Evolutionary conservation across 805 yeast genomes (phyloP).

Genomic region (Komagataella populi): DNA sequence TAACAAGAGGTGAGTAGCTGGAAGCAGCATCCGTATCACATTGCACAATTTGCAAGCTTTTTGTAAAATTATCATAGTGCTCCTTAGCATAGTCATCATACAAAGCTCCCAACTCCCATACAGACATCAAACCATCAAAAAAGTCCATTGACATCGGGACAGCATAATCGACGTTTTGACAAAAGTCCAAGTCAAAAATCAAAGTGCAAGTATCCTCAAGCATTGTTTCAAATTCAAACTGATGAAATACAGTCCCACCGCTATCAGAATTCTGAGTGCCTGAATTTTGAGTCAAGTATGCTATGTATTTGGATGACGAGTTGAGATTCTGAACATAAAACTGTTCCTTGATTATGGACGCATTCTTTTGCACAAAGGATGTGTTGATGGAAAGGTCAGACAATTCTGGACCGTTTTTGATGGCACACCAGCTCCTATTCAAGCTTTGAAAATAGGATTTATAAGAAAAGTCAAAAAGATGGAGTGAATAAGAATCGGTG

Average conservation of each 20-base stretch:
- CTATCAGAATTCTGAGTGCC: slow-evolving; percentile 13
- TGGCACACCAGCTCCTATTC: slow-evolving; percentile 59
- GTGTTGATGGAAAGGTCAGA: slow-evolving; percentile 13
- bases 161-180: slow-evolving; percentile 73
- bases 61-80: slow-evolving; percentile 52
- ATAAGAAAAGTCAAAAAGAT: slow-evolving; percentile 1
- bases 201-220: slow-evolving; percentile 49
- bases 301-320: slow-evolving; percentile 46
- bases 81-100: slow-evolving; percentile 55
- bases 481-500: slow-evolving; percentile 16
- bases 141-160: slow-evolving; percentile 41
- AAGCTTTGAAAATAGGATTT: slow-evolving; percentile 21
- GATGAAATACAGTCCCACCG: slow-evolving; percentile 55
- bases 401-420: slow-evolving; percentile 33
- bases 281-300: slow-evolving; percentile 43
- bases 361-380: slow-evolving; percentile 26
- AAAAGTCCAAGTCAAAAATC: slow-evolving; percentile 63
- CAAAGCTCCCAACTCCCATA: slow-evolving; percentile 21
- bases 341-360: slow-evolving; percentile 41
- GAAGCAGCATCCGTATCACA: slow-evolving; percentile 62
- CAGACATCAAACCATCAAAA: slow-evolving; percentile 15
- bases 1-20: slow-evolving; percentile 56
- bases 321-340: slow-evolving; percentile 51
- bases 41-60: slow-evolving; percentile 61
- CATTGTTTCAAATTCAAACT: slow-evolving; percentile 44